Evolutionary conservation across 305 asterid genomes (phyloP).

Genomic region (Solanum hybrid): DNA sequence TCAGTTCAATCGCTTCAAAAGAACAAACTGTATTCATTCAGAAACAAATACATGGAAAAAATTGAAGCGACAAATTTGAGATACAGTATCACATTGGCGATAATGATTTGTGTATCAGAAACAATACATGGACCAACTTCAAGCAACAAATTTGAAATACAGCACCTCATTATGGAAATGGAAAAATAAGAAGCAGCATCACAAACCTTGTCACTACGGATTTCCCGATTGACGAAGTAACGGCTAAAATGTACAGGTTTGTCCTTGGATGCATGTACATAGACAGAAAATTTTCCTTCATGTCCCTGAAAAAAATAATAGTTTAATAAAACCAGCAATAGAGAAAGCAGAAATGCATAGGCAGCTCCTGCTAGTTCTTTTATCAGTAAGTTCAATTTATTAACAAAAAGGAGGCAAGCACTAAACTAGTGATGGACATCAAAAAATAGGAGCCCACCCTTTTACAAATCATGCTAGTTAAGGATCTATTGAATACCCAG

Average conservation of each 20-base stretch:
- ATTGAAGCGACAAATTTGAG: background rate
- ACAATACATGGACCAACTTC: background rate
- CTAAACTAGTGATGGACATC: background rate
- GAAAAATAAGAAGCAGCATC: background rate
- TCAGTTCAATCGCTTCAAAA: background rate
- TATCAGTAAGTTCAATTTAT: background rate
- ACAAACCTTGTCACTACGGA: slow-evolving; percentile 83
- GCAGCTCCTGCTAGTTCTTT: background rate
- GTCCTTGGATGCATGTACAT: slow-evolving; percentile 91
- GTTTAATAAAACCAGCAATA: background rate
- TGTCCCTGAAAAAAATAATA: slow-evolving; percentile 54
- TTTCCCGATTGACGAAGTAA: slow-evolving; percentile 79
- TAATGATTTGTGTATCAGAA: background rate
- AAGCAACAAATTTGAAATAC: background rate
- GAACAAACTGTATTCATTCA: background rate
- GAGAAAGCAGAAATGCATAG: background rate
- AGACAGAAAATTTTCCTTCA: slow-evolving; percentile 89
- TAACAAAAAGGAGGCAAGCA: background rate
- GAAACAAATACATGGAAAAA: background rate
- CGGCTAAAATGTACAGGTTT: slow-evolving; percentile 96
- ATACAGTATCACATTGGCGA: background rate
- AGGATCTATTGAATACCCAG: background rate
- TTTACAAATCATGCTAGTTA: background rate
- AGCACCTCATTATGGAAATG: background rate
- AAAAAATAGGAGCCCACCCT: background rate